Evolutionary conservation across 2,329 filamentous ascomycete genomes (phyloP), one percentile per base, ranked within the genome.

Genomic region (Aspergillus sp.): DNA sequence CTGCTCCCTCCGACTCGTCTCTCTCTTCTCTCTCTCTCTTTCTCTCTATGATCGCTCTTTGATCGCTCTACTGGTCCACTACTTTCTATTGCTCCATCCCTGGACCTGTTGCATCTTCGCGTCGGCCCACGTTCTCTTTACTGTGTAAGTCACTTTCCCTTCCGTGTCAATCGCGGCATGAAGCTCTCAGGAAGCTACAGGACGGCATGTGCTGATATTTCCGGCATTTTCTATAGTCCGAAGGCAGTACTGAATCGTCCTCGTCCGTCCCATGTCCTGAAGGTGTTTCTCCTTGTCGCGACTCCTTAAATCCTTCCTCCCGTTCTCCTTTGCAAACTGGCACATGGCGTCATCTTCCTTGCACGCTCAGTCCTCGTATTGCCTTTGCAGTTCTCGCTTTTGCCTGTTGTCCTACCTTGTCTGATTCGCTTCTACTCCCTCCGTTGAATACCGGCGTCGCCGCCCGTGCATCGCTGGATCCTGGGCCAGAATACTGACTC

Each of bases 321-420:
- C 27, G 33, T 24, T 26, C 31, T 41, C 16, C 27, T 22, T 32
- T 32, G 20, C 36, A 33, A 32, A 47, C 35, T 45, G 33, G 45
- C 44, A 44, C 33, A 47, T 47, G 44, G 43, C 42, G 38, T 24
- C 30, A 17, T 33, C 32, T 4, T 37, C 30, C 26, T 35, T 27
- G 29, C 41, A 38, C 33, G 16, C 36, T 20, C 11, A 34, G 26
- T 31, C 41, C 24, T 30, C 32, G 13, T 29, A 35, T 35, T 36
- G 22, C 33, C 32, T 28, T 34, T 40, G 29, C 35, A 26, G 35
- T 16, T 26, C 30, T 36, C 36, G 11, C 13, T 26, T 12, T 13
- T 26, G 11, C 13, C 25, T 26, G 7, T 26, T 26, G 8, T 24
- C 22, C n/a, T 24, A 8, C 22, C n/a, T 24, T 24, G 8, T 26